phyloP scores from a whole-genome alignment of 495 filamentous ascomycete genomes.

The Aspergillus kassunensis region DNA sequence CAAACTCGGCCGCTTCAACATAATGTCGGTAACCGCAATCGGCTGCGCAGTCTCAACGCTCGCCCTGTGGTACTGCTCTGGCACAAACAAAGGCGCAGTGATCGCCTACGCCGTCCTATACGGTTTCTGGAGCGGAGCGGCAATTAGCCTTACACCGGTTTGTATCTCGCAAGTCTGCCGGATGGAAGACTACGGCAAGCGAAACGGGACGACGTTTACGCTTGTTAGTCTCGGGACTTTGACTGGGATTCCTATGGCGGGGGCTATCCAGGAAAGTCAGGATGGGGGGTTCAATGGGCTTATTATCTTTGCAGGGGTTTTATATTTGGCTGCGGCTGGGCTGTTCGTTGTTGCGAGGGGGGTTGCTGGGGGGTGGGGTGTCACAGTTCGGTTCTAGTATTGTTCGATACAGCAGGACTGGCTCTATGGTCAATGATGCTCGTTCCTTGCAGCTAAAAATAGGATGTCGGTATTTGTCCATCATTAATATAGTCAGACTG shows the following conservation, averaged over 20 bases:
- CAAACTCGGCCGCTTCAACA: constrained; percentile 65
- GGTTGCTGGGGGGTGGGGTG: constrained; percentile 40
- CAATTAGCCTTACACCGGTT: constrained; percentile 57
- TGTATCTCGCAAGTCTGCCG: constrained; percentile 56
- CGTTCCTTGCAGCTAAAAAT: too few relatives aligned
- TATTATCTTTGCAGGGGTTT: constrained; percentile 49
- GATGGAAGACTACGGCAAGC: constrained; percentile 57
- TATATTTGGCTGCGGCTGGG: constrained; percentile 44
- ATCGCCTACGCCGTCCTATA: constrained; percentile 58
- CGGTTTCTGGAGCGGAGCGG: constrained; percentile 56
- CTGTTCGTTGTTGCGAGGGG: constrained; percentile 48
- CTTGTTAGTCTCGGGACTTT: constrained; percentile 58
- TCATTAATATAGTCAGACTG: too few relatives aligned
- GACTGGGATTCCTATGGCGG: constrained; percentile 77
- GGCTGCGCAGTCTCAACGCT: constrained; percentile 48
- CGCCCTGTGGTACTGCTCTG: constrained; percentile 46
- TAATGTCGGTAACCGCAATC: constrained; percentile 48
- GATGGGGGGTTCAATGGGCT: constrained; percentile 37
- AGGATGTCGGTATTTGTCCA: too few relatives aligned
- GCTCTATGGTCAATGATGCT: too few relatives aligned
- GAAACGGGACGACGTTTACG: constrained; percentile 59
- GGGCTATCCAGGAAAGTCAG: constrained; percentile 33
- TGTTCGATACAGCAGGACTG: too few relatives aligned
- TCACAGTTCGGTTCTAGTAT: constrained; percentile 19
- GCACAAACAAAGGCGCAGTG: constrained; percentile 38